These are phyloP conservation scores for Paratrypanosoma confusum DNA, from an alignment of 208 protist species.

Conservation along the genomic window DNA sequence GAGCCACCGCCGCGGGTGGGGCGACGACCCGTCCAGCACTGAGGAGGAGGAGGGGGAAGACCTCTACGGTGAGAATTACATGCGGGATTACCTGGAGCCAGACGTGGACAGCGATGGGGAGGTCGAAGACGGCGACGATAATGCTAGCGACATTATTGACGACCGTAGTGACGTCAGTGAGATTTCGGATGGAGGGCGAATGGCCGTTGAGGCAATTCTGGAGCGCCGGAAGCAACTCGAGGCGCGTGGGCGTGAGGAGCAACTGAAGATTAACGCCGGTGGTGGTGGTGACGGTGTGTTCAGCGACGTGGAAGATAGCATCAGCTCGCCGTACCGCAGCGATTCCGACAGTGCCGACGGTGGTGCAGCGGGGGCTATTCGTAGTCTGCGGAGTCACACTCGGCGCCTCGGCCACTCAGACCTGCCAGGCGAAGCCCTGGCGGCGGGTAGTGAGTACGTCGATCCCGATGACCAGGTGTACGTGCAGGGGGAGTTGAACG, in stretches of 20 bases:
- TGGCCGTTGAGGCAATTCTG: conserved; percentile 65
- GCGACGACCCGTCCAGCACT: conserved; percentile 2
- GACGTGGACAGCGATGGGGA: conserved; percentile 76
- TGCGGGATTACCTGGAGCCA: conserved; percentile 73
- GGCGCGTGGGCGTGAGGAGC: conserved; percentile 40
- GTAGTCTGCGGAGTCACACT: too few relatives aligned
- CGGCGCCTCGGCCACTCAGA: too few relatives aligned
- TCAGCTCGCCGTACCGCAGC: not conserved
- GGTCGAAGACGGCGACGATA: conserved; percentile 43
- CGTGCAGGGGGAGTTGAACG: conserved; percentile 63
- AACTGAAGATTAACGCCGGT: conserved; percentile 40
- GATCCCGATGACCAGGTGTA: conserved; percentile 30
- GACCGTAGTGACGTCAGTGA: conserved; percentile 62
- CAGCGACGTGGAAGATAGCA: conserved; percentile 55
- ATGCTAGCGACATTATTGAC: conserved; percentile 45
- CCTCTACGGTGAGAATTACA: conserved; percentile 82
- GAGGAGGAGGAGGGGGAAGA: conserved; percentile 51
- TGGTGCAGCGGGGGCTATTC: conserved; percentile 20
- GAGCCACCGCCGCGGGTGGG: not conserved
- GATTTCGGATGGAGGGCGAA: conserved; percentile 56
- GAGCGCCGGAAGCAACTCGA: conserved; percentile 62
- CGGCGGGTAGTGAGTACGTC: not conserved
- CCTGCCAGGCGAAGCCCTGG: too few relatives aligned
- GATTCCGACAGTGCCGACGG: conserved; percentile 8
- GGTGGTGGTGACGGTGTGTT: conserved; percentile 62